Evolutionary conservation across 768 basidiomycete genomes (phyloP).

Genomic region (Pleurotus ostreatus): DNA sequence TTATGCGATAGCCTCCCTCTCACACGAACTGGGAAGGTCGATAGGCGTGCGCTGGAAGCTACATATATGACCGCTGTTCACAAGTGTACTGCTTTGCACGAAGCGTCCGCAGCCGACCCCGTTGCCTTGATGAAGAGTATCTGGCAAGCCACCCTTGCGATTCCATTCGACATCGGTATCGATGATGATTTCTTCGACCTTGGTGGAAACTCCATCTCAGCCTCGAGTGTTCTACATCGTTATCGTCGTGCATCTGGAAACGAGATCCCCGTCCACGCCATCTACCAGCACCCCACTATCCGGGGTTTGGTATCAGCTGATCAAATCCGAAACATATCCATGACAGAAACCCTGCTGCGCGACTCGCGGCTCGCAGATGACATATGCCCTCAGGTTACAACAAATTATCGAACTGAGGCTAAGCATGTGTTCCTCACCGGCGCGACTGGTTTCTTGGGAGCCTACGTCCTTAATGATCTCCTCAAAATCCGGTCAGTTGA

Average conservation of each 20-base stretch:
- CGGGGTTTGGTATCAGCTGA: background rate
- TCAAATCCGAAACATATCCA: background rate
- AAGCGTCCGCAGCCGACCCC: background rate
- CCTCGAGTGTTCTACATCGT: background rate
- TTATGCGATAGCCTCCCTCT: background rate
- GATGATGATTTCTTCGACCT: constrained; percentile 3
- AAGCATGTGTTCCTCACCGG: constrained; percentile 2
- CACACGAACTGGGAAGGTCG: constrained; percentile 3
- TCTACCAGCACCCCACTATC: constrained; percentile 1
- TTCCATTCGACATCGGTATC: background rate
- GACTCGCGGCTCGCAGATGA: background rate
- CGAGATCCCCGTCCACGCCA: background rate
- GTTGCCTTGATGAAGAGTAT: background rate
- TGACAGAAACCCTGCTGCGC: background rate
- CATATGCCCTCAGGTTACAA: background rate
- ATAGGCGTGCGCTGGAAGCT: background rate
- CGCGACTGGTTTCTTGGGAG: constrained; percentile 7
- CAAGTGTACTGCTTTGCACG: too few relatives aligned
- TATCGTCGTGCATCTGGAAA: background rate
- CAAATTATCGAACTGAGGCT: background rate
- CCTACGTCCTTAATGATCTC: background rate
- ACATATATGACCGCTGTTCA: background rate
- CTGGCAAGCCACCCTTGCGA: background rate
- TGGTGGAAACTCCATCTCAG: background rate
- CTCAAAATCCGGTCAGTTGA: background rate